Conservation (phyloP, 2,329 filamentous ascomycete genomes). For the Pseudogymnoascus sp. region DNA sequence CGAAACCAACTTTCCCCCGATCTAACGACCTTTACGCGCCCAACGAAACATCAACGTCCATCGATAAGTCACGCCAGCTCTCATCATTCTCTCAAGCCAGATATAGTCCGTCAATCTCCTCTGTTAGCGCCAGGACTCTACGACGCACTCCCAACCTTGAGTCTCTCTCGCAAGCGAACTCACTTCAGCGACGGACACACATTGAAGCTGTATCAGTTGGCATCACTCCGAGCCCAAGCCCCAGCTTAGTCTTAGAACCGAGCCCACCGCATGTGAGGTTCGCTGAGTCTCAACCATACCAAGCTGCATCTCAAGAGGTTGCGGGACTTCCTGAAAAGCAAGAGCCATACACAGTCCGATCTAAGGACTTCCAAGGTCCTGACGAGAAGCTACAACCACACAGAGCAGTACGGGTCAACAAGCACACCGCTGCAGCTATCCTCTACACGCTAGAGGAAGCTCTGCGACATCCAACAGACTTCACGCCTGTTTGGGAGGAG, state of each 20-base stretch:
- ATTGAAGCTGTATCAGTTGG: constrained; percentile 27
- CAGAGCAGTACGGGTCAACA: constrained; percentile 59
- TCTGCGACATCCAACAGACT: constrained; percentile 69
- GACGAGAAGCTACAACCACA: constrained; percentile 32
- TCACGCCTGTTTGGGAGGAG: constrained; percentile 77
- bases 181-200: constrained; percentile 21
- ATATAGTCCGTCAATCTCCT: constrained; percentile 2
- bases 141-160: constrained; percentile 11
- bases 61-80: constrained; percentile 25
- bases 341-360: constrained; percentile 15
- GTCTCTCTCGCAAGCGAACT: constrained; percentile 11
- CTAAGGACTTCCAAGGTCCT: constrained; percentile 15
- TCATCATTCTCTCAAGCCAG: constrained; percentile 13
- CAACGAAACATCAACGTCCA: constrained; percentile 26
- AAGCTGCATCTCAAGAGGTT: constrained; percentile 2
- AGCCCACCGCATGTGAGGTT: constrained; percentile 22
- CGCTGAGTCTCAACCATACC: constrained; percentile 13
- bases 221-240: constrained; percentile 17
- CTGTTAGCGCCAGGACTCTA: constrained; percentile 6
- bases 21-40: constrained; percentile 30
- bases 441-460: constrained; percentile 89
- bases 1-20: constrained; percentile 19
- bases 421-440: constrained; percentile 79
- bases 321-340: neutral
- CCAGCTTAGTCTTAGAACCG: neutral